These are phyloP conservation scores for Termitomyces heimii DNA, from an alignment of 768 basidiomycete genomes.

Conservation along the genomic window DNA sequence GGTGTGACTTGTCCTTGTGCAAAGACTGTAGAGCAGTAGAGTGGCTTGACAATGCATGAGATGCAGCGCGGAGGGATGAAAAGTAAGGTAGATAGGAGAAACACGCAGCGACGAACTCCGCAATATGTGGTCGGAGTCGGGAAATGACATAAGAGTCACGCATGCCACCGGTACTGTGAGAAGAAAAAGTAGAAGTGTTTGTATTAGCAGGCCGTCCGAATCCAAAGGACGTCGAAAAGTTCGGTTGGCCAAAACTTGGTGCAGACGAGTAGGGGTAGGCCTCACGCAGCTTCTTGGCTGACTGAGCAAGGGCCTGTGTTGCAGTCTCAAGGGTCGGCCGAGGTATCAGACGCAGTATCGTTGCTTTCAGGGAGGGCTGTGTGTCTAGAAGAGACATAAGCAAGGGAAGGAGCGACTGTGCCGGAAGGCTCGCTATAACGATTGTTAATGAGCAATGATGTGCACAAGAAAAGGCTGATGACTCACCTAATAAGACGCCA, in stretches of 20 bases:
- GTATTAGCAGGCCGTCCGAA: slow-evolving; percentile 22
- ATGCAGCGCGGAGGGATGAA: slow-evolving; percentile 41
- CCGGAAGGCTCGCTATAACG: slow-evolving; percentile 67
- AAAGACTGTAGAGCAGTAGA: slow-evolving; percentile 40
- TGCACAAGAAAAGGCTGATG: background rate
- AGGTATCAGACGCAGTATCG: slow-evolving; percentile 73
- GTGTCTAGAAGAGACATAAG: slow-evolving; percentile 60
- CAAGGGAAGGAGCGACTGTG: slow-evolving; percentile 70
- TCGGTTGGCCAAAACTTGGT: slow-evolving; percentile 24
- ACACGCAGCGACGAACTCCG: slow-evolving; percentile 72
- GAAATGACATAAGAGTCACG: slow-evolving; percentile 76
- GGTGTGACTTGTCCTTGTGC: slow-evolving; percentile 63
- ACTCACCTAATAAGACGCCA: slow-evolving; percentile 73
- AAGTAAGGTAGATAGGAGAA: slow-evolving; percentile 85
- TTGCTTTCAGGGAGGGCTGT: slow-evolving; percentile 67
- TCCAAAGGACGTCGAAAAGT: slow-evolving; percentile 21
- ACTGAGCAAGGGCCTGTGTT: slow-evolving; percentile 57
- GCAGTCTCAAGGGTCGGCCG: slow-evolving; percentile 79
- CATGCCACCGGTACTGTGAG: slow-evolving; percentile 49
- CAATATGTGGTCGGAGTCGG: slow-evolving; percentile 67
- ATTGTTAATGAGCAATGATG: slow-evolving; percentile 9
- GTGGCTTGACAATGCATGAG: slow-evolving; percentile 19
- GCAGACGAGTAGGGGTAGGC: slow-evolving; percentile 77
- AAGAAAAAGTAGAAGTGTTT: slow-evolving; percentile 19
- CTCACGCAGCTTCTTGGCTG: slow-evolving; percentile 70